phyloP scores from a whole-genome alignment of 83 land plant species.

The Larix sibirica region DNA sequence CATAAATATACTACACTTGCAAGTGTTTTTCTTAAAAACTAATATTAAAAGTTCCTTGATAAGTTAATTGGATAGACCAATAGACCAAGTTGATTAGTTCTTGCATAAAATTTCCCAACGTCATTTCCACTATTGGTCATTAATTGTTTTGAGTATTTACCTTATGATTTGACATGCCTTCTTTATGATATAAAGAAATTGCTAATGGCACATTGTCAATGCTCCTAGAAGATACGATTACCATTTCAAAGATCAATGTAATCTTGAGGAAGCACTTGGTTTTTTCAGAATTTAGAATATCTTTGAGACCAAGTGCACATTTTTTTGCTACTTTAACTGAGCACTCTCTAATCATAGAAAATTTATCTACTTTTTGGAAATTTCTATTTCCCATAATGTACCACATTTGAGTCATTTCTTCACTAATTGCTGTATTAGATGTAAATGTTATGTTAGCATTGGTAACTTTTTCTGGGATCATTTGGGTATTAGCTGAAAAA shows the following conservation, averaged over 20 bases:
- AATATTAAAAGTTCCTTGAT: no score
- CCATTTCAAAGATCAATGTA: background rate
- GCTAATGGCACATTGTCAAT: constrained; percentile 3
- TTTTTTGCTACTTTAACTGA: constrained; percentile 60
- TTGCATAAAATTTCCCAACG: no score
- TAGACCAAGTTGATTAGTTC: no score
- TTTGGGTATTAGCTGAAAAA: no score
- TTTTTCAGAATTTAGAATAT: constrained; percentile 51
- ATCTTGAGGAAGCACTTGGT: constrained; percentile 28
- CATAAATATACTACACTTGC: no score
- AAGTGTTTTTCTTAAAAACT: no score
- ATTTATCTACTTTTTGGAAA: constrained; percentile 13
- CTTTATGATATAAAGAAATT: constrained; percentile 6
- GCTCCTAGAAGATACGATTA: background rate
- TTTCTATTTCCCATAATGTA: background rate
- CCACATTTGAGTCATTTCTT: background rate
- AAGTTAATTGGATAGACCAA: no score
- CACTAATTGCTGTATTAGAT: background rate
- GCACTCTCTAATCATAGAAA: constrained; percentile 51
- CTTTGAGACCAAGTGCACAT: constrained; percentile 37
- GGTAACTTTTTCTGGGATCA: background rate
- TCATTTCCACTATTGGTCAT: no score
- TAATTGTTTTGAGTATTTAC: no score
- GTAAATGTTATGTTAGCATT: background rate
- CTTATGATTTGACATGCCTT: background rate